Conservation (phyloP, 169 alveolate genomes). For the Eimeria praecox region DNA sequence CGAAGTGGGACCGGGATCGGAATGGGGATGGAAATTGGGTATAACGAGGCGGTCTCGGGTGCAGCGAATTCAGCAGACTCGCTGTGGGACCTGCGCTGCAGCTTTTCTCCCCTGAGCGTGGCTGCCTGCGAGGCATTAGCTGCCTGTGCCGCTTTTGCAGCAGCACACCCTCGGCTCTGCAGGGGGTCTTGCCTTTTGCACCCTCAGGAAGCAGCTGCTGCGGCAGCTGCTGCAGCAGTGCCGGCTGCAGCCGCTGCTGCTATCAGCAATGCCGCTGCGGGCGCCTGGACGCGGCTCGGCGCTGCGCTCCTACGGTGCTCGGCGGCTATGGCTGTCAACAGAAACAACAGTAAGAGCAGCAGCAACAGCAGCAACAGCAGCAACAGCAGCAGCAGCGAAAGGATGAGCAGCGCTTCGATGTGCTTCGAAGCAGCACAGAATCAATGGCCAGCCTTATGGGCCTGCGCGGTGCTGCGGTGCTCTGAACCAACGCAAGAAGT, state of each 20-base stretch:
- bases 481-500: conserved; percentile 48
- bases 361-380: conserved; percentile 6
- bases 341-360: background rate
- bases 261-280: background rate
- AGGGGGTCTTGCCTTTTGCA: background rate
- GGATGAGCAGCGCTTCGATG: background rate
- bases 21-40: background rate
- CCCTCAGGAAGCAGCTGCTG: conserved; percentile 25
- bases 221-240: conserved; percentile 18
- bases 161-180: conserved; percentile 22
- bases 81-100: background rate
- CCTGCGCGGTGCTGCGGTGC: conserved; percentile 59
- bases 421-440: background rate
- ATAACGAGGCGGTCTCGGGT: background rate
- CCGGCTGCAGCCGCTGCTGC: conserved; percentile 15
- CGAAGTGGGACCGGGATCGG: background rate
- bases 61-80: background rate
- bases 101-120: conserved; percentile 4
- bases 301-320: conserved; percentile 54
- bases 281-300: conserved; percentile 53
- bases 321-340: conserved; percentile 7
- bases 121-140: conserved; percentile 54
- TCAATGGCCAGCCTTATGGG: conserved; percentile 9
- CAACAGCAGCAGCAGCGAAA: conserved; percentile 8
- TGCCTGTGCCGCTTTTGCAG: conserved; percentile 40